Base-by-base conservation (phyloP, 306 rosid genomes). In the Argentina anserina region DNA sequence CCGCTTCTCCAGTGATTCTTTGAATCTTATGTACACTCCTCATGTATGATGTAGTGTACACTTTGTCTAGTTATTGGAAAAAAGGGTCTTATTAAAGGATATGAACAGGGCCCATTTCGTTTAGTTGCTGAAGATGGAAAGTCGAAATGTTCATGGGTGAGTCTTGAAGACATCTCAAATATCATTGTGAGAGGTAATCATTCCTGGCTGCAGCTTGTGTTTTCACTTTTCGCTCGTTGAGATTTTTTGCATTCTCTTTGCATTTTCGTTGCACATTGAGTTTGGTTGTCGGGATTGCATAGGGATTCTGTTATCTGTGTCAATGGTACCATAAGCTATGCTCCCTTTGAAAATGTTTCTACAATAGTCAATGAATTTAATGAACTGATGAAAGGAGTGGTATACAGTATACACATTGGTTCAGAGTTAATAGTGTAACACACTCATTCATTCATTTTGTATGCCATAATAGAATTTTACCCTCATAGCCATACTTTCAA, bases 111-210 rank as follows among this genome's bases (percentile, higher is more conserved):
- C 77, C 99, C 97, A 69, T 94, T 89, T 50, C 89, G 97, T 50
- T 89, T 94, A 70, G 99, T 94, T 72, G 99, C 90, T 29, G 99
- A 94, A 86, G 98, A 93, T 86, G 99, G 99, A 15, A 94, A 91
- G 78, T 88, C 96, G 41, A 94, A 94, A 82, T 94, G 99, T 76
- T 91, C 99, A 45, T 91, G 99, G 97, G 93, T 91, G 70, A 94
- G 88, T 87, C 95, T 94, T 79, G 99, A 94, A 76, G 96, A 91
- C 81, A 78, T 87, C 85, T 91, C 97, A 81, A 91, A 86, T 84
- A 81, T 84, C 81, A 82, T 88, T 69, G 89, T 88, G 56, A 81
- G 92, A 91, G 99, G 97, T 94, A 88, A 77, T n/a, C 59, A 41
- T 58, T 31, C 33, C 29, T 46, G 64, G 61, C 75, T 69, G 43